phyloP scores from a whole-genome alignment of 106 monocot genomes.

The Dactylorhiza incarnata region DNA sequence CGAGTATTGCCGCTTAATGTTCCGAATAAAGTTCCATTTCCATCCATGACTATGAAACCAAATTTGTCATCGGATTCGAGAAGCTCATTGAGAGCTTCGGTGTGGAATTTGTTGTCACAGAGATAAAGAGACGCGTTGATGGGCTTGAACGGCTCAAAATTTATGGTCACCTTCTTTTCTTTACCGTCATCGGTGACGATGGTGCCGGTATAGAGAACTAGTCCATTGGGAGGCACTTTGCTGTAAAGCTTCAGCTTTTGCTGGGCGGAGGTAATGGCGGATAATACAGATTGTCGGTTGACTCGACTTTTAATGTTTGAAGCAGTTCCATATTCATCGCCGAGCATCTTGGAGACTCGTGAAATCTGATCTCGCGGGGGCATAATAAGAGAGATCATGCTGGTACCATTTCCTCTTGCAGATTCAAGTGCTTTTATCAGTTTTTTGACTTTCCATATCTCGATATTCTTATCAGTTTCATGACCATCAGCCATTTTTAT shows the following conservation, averaged over 20 bases:
- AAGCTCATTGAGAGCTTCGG: slow-evolving; percentile 20
- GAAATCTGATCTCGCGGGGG: slow-evolving; percentile 17
- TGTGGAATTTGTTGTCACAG: slow-evolving; percentile 24
- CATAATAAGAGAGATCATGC: slow-evolving; percentile 27
- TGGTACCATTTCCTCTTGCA: slow-evolving; percentile 24
- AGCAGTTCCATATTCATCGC: slow-evolving; percentile 26
- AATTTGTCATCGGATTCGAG: slow-evolving; percentile 22
- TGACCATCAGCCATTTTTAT: slow-evolving; percentile 11
- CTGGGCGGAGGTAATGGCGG: slow-evolving; percentile 22
- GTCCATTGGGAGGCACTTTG: slow-evolving; percentile 18
- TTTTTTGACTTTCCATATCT: slow-evolving; percentile 25
- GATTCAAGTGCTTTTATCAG: slow-evolving; percentile 18
- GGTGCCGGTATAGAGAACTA: slow-evolving; percentile 19
- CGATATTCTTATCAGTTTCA: slow-evolving; percentile 19
- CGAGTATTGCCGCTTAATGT: slow-evolving; percentile 20
- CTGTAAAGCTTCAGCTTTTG: slow-evolving; percentile 21
- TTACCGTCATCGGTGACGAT: slow-evolving; percentile 21
- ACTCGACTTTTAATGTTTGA: slow-evolving; percentile 22
- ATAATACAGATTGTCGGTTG: slow-evolving; percentile 20
- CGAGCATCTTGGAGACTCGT: slow-evolving; percentile 20
- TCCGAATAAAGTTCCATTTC: slow-evolving; percentile 20
- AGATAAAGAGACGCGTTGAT: slow-evolving; percentile 21
- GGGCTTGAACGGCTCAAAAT: slow-evolving; percentile 24
- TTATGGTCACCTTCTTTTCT: slow-evolving; percentile 22
- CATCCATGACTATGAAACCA: slow-evolving; percentile 25